These are phyloP conservation scores for Hibiscus mutabilis DNA, from an alignment of 345 rosid genomes.

Conservation along the genomic window DNA sequence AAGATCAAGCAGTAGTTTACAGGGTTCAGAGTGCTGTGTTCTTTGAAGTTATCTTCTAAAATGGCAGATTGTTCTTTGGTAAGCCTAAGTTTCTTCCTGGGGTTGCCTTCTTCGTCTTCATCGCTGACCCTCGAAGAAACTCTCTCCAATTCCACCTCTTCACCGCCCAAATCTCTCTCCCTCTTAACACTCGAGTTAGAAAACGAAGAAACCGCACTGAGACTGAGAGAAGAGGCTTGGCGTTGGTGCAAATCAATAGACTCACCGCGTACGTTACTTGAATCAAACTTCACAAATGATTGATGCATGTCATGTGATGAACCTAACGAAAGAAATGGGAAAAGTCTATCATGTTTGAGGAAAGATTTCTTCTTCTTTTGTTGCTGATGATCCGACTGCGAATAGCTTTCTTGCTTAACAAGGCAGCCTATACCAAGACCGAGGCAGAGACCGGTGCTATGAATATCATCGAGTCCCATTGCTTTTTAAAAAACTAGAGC, in stretches of 20 bases:
- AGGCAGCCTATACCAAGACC: conserved; percentile 28
- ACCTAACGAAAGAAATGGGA: conserved; percentile 39
- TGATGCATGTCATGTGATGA: conserved; percentile 15
- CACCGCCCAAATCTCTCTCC: conserved; percentile 24
- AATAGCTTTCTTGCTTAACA: conserved; percentile 2
- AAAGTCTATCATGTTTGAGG: conserved; percentile 25
- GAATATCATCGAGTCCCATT: conserved; percentile 27
- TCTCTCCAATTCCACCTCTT: conserved; percentile 30
- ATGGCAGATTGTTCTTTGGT: conserved; percentile 35
- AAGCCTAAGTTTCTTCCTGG: conserved; percentile 40
- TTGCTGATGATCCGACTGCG: conserved; percentile 10
- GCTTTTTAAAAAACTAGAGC: not conserved
- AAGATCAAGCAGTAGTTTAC: conserved; percentile 27
- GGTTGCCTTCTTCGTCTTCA: conserved; percentile 44
- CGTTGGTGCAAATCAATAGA: conserved; percentile 16
- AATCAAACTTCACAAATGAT: not conserved
- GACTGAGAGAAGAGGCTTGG: conserved; percentile 23
- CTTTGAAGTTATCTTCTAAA: conserved; percentile 47
- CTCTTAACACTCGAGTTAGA: conserved; percentile 31
- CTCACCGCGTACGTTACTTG: conserved; percentile 8
- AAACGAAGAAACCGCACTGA: conserved; percentile 30
- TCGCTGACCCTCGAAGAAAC: conserved; percentile 29
- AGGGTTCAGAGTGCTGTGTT: conserved; percentile 48
- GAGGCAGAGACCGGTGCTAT: conserved; percentile 29
- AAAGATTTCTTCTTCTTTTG: conserved; percentile 13